These are phyloP conservation scores for Scleroderma bovista DNA, from an alignment of 768 basidiomycete species.

Conservation along the genomic window DNA sequence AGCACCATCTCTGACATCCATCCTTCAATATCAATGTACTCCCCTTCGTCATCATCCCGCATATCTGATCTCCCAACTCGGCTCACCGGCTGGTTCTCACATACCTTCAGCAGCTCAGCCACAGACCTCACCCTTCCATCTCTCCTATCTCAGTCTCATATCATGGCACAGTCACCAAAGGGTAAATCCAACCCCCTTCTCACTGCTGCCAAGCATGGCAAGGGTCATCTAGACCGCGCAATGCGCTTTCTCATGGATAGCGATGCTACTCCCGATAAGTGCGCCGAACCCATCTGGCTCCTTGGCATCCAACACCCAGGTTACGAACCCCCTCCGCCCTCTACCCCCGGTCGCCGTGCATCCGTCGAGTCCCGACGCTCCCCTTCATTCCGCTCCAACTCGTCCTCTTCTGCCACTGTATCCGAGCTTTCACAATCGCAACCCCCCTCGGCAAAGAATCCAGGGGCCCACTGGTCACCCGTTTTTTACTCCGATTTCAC, in stretches of 20 bases:
- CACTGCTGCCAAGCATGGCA: conserved; percentile 66
- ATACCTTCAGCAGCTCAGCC: conserved; percentile 67
- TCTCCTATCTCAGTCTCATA: conserved; percentile 46
- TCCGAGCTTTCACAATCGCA: conserved; percentile 35
- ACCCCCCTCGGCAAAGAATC: conserved; percentile 25
- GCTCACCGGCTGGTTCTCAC: conserved; percentile 76
- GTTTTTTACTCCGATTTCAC: conserved; percentile 87
- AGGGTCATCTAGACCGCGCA: conserved; percentile 75
- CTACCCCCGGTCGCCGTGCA: conserved; percentile 31
- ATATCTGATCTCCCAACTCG: conserved; percentile 69
- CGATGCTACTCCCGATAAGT: conserved; percentile 82
- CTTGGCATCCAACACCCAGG: conserved; percentile 80
- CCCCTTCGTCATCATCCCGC: conserved; percentile 42
- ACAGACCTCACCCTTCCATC: conserved; percentile 66
- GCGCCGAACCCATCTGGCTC: conserved; percentile 81
- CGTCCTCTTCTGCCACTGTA: conserved; percentile 34
- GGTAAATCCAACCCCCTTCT: conserved; percentile 48
- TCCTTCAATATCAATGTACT: conserved; percentile 42
- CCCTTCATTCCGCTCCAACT: conserved; percentile 41
- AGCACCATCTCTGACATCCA: conserved; percentile 40
- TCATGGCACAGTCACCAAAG: conserved; percentile 33
- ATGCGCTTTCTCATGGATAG: conserved; percentile 88
- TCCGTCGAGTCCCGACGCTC: conserved; percentile 37
- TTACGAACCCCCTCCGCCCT: conserved; percentile 44
- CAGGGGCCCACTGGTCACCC: conserved; percentile 59